Evolutionary conservation across 805 yeast species (phyloP).

Genomic region (Candida incommunis): DNA sequence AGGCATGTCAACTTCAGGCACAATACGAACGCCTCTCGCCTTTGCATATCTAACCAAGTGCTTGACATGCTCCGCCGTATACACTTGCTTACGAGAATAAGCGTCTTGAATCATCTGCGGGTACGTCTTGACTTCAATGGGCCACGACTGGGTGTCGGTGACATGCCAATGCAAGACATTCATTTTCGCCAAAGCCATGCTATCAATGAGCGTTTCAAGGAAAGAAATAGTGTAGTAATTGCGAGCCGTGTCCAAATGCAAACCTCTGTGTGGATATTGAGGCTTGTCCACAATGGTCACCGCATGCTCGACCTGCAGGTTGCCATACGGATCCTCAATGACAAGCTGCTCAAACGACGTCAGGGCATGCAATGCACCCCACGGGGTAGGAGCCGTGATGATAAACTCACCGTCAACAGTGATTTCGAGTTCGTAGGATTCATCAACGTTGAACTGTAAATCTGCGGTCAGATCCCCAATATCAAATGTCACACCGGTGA

Average conservation of each 20-base stretch:
- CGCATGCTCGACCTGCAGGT: constrained; percentile 21
- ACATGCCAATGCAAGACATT: constrained; percentile 30
- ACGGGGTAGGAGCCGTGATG: constrained; percentile 22
- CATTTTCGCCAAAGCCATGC: constrained; percentile 26
- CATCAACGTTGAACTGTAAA: constrained; percentile 26
- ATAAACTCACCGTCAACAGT: background rate
- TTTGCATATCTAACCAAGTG: constrained; percentile 22
- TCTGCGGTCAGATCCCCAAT: constrained; percentile 16
- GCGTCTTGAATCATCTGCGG: constrained; percentile 29
- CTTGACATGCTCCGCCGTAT: constrained; percentile 18
- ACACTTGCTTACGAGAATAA: constrained; percentile 22
- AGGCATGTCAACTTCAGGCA: constrained; percentile 30
- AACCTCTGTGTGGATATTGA: constrained; percentile 25
- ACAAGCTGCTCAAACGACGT: constrained; percentile 28
- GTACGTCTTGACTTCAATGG: constrained; percentile 19
- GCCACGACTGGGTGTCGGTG: constrained; percentile 29
- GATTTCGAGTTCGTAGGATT: constrained; percentile 20
- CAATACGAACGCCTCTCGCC: constrained; percentile 25
- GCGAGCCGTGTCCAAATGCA: constrained; percentile 27
- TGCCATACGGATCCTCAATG: constrained; percentile 15
- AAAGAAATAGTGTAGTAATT: constrained; percentile 20
- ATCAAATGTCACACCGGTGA: constrained; percentile 2
- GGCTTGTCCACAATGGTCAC: constrained; percentile 25
- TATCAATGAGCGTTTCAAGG: constrained; percentile 24
- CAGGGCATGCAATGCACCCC: constrained; percentile 31